Conservation (phyloP, 1,139 yeast genomes). For the Protomyces inouyei region DNA sequence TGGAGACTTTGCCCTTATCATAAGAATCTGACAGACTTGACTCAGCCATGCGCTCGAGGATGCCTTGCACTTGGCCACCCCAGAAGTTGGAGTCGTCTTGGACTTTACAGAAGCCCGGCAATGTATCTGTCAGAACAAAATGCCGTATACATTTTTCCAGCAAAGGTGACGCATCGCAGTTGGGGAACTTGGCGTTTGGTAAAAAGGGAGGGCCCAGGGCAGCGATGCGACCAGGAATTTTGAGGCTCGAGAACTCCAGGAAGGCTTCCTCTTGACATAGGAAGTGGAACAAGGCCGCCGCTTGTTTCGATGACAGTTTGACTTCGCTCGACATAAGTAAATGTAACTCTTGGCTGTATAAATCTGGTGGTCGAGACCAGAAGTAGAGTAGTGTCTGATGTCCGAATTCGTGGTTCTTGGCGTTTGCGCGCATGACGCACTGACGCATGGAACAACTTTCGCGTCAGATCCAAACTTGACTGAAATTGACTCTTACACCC, state of each 20-base stretch:
- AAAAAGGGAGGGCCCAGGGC: constrained; percentile 20
- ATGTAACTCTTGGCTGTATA: too few species aligned
- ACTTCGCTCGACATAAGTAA: not conserved
- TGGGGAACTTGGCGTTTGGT: constrained; percentile 2
- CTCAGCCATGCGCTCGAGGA: constrained; percentile 27
- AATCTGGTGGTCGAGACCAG: too few species aligned
- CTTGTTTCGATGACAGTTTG: constrained; percentile 1
- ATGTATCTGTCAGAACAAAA: constrained; percentile 24
- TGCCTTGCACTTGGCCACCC: constrained; percentile 24
- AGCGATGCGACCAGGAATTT: constrained; percentile 22
- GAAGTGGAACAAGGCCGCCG: constrained; percentile 16
- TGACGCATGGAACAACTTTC: too few species aligned
- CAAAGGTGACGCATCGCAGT: constrained; percentile 20
- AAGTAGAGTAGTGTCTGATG: too few species aligned
- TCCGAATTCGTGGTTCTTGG: too few species aligned
- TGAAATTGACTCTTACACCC: too few species aligned
- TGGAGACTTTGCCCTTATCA: constrained; percentile 28
- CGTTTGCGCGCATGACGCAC: too few species aligned
- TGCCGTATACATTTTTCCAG: constrained; percentile 14
- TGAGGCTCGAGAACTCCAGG: constrained; percentile 21
- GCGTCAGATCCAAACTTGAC: too few species aligned
- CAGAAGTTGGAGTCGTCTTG: constrained; percentile 24
- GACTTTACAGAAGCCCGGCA: constrained; percentile 25
- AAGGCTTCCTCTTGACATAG: constrained; percentile 21
- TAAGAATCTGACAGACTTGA: constrained; percentile 27